phyloP scores from a whole-genome alignment of 345 rosid genomes.

The Hibiscus mutabilis region DNA sequence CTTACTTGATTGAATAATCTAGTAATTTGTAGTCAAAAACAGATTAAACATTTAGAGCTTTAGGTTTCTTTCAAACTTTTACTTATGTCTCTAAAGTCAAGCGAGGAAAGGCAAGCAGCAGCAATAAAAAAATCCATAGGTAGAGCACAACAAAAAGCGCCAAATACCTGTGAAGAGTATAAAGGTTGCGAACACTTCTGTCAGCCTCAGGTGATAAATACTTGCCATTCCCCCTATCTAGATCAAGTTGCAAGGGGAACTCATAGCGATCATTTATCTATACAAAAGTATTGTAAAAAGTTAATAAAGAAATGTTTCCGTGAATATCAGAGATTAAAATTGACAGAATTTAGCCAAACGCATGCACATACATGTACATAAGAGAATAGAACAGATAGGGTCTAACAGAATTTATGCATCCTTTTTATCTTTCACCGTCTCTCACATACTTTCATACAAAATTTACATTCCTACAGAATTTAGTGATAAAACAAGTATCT shows the following conservation, averaged over 20 bases:
- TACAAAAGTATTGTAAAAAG: not conserved
- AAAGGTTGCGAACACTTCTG: constrained; percentile 81
- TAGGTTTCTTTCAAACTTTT: not conserved
- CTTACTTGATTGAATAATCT: not conserved
- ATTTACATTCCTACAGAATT: not conserved
- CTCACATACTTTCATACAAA: not conserved
- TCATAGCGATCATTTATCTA: constrained; percentile 86
- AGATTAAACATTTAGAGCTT: not conserved
- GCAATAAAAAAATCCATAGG: not conserved
- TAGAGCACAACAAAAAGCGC: not conserved
- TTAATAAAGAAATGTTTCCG: not conserved
- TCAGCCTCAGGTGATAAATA: constrained; percentile 92
- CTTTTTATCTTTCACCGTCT: not conserved
- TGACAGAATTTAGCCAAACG: not conserved
- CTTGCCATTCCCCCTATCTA: constrained; percentile 77
- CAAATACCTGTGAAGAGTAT: constrained; percentile 85
- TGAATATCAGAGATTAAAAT: not conserved
- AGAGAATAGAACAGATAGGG: not conserved
- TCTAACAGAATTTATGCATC: not conserved
- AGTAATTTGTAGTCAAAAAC: not conserved
- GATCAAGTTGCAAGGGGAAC: constrained; percentile 92
- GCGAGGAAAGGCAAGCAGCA: not conserved
- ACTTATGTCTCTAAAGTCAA: not conserved
- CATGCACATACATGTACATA: not conserved
- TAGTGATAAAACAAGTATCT: not conserved